A percentile compares a stretch with the other conserved stretches of the same genome.
Evolutionary conservation across 1,284 basidiomycete species (phyloP).

Genomic region (Golubevia pallescens): DNA sequence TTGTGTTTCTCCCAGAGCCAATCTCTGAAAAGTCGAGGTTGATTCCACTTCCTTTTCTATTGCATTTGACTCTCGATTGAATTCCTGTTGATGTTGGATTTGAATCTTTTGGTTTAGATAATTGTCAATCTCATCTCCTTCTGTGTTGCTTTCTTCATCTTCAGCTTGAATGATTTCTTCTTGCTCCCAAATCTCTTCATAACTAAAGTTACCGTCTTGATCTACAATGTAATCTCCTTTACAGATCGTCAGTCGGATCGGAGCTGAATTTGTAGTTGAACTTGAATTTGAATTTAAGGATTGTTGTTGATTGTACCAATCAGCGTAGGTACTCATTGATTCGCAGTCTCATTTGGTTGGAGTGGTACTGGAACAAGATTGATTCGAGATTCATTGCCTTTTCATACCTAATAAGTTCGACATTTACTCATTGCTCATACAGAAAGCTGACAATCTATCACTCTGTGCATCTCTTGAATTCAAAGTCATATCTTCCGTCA

Average conservation of each 20-base stretch:
- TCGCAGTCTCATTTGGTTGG: too few species aligned
- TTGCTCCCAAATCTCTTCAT: conserved; percentile 31
- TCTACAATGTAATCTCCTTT: conserved; percentile 32
- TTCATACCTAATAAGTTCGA: too few species aligned
- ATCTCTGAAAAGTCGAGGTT: too few species aligned
- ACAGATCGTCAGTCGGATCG: conserved; percentile 28
- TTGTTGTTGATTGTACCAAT: conserved; percentile 21
- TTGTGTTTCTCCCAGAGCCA: too few species aligned
- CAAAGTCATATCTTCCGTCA: too few species aligned
- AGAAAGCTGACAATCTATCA: too few species aligned
- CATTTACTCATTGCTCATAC: too few species aligned
- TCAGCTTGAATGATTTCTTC: conserved; percentile 27
- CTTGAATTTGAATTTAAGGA: conserved; percentile 10
- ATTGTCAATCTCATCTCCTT: not conserved
- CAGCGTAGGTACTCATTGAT: too few species aligned
- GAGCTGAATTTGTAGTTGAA: conserved; percentile 20
- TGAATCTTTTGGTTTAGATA: not conserved
- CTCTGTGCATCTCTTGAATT: too few species aligned
- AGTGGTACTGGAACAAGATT: too few species aligned
- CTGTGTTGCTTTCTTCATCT: conserved; percentile 8
- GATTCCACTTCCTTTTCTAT: too few species aligned
- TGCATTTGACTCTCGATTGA: not conserved
- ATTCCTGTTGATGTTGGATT: not conserved
- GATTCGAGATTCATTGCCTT: too few species aligned
- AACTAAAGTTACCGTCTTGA: conserved; percentile 12